Base-by-base conservation (phyloP, 495 filamentous ascomycete species). In the Terfezia claveryi region DNA sequence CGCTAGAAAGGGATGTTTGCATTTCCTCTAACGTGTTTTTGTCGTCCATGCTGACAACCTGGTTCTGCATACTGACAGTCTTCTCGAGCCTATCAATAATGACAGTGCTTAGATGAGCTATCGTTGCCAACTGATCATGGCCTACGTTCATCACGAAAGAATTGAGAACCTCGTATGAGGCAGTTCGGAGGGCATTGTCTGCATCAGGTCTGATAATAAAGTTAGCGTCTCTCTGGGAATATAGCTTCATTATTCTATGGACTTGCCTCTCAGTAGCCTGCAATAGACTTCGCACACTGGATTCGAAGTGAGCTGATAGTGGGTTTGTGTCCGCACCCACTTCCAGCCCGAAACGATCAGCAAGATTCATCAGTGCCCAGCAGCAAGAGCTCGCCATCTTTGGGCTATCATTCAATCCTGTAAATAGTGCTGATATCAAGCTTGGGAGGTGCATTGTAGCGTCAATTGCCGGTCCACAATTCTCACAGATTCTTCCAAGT, bases 351-450 rank as follows among this genome's bases (percentile, higher is more conserved):
- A 96, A 98, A 36, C 87, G 80, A 62, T 96, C 91, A 23, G 89
- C 89, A 57, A 98, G 79, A 65, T 95, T 98, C 88, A 98, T 98
- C 58, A 98, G 70, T 38, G 91, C 87, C 89, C 92, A 96, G 71
- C 91, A 98, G 77, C 92, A 96, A 17, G 92, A 96, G 56, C 82
- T 80, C 49, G 91, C 91, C 79, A 98, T 96, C 74, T 93, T 94
- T 46, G 89, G 81, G 66, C 84, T 89, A 71, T 84, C 92, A 53
- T 87, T 76, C 54, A 94, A 73, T 50, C 89, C 91, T 50, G 77
- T 79, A 69, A 98, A 96, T n/a, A 98, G 77, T 54, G 87, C 81
- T 37, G 75, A 74, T 60, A 96, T 85, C 52, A 98, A 72, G 23
- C 80, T 76, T 55, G 85, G 81, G 9, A 98, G 76, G 68, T 94